Base-by-base conservation (phyloP, 2,329 filamentous ascomycete genomes). In the Xylariaceae sp. region DNA sequence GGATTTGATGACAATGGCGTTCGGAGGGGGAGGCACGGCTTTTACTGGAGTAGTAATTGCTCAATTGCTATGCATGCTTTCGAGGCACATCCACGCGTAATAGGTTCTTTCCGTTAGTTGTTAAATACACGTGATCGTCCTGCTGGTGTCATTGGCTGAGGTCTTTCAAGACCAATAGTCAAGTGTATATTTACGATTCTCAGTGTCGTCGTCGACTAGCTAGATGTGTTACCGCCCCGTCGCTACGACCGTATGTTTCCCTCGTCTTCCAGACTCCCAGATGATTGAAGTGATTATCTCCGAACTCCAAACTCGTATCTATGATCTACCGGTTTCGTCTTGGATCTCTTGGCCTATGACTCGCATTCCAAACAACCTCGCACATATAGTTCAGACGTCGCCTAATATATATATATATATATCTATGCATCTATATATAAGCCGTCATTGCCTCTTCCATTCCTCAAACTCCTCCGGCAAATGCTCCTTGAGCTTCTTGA, bases 381-480 rank as follows among this genome's bases (percentile, higher is more conserved):
- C 20, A 20, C 37, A 10, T 19, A 20, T 21, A 14, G 4, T 3
- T 32, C 14, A 19, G 20, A 26, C n/a, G n/a, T n/a, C n/a, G n/a
- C n/a, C n/a, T n/a, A n/a, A n/a, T n/a, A n/a, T n/a, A n/a, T n/a
- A n/a, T n/a, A n/a, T n/a, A n/a, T n/a, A n/a, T n/a, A n/a, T n/a
- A n/a, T n/a, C n/a, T n/a, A n/a, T n/a, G n/a, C n/a, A n/a, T n/a
- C n/a, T n/a, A n/a, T n/a, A n/a, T n/a, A n/a, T 10, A 37, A 37
- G 32, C n/a, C 29, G 23, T 77, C 67, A 91, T 67, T 87, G 77
- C 65, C 67, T 81, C 73, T 82, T 91, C 92, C 92, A 96, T 56
- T 75, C 77, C 64, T 88, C 81, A 70, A 91, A 92, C 74, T 96
- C 92, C 21, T 80, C 76, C 16, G 81, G 81, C 45, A 96, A 75